Evolutionary conservation across 129 eudicot species (phyloP).

Genomic region (Scalesia atractyloides): DNA sequence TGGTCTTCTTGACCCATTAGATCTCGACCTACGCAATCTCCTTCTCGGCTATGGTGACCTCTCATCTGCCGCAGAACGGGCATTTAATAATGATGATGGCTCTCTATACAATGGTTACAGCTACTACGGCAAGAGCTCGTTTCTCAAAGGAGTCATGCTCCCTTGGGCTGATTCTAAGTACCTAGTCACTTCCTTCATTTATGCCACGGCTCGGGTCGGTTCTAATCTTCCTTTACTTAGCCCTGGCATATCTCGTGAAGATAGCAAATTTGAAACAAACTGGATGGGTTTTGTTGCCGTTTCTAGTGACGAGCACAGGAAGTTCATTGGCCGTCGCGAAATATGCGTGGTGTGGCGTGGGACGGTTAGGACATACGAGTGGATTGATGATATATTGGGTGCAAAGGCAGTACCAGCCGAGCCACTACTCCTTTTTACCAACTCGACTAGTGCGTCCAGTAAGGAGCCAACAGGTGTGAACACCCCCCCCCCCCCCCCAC

Average conservation of each 20-base stretch:
- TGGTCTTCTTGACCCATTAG: slow-evolving; percentile 66
- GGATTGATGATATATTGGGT: slow-evolving; percentile 39
- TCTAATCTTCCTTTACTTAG: slow-evolving; percentile 9
- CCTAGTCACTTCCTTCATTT: slow-evolving; percentile 35
- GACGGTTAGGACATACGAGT: slow-evolving; percentile 38
- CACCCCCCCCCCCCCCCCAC: too few relatives aligned
- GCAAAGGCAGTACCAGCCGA: slow-evolving; percentile 19
- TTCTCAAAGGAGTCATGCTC: slow-evolving; percentile 29
- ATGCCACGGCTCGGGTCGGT: slow-evolving; percentile 17
- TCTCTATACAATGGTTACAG: slow-evolving; percentile 56
- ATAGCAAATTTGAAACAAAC: slow-evolving; percentile 40
- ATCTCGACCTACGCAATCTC: slow-evolving; percentile 43
- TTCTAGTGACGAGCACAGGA: slow-evolving; percentile 48
- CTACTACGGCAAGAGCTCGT: slow-evolving; percentile 18
- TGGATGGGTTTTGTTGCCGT: slow-evolving; percentile 68
- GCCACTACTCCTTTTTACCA: slow-evolving; percentile 17
- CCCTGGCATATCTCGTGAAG: slow-evolving; percentile 19
- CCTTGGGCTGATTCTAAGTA: slow-evolving; percentile 42
- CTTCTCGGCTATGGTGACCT: slow-evolving; percentile 64
- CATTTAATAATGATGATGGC: slow-evolving; percentile 47
- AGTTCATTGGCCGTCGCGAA: slow-evolving; percentile 49
- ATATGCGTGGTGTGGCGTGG: slow-evolving; percentile 60
- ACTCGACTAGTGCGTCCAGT: too few relatives aligned
- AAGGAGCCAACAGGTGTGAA: not conserved
- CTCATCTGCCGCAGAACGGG: slow-evolving; percentile 60